Base-by-base conservation (phyloP, 208 protist genomes). In the Vickermania ingenoplastis region DNA sequence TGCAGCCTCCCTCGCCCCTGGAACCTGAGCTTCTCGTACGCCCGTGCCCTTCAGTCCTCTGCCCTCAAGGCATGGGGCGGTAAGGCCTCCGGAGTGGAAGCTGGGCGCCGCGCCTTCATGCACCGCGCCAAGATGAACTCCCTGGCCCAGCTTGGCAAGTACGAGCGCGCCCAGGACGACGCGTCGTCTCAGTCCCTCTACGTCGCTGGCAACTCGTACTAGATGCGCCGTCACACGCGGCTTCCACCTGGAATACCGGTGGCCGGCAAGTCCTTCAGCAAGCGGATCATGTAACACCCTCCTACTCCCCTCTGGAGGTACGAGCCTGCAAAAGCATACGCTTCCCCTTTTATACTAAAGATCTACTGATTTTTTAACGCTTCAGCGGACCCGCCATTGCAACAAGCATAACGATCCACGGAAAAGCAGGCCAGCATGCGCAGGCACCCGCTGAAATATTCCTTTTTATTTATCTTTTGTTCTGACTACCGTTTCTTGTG, bases 1-100 rank as follows among this genome's bases (percentile, higher is more conserved):
- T 28, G 57, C 68, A 3, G 65, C 52, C 52, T 71, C 17, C 71
- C 61, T 17, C 78, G 78, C 29, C 92, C 93, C 54, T 98, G 95
- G 96, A 59, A 65, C 26, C 58, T 99, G 29, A 87, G 79, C 55
- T 99, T 99, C 80, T 96, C 89, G 29, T 99, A 95, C 64, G 96
- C 92, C 48, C 84, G 97, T 56, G 97, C 97, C 24, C 79, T 99
- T 3, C 96, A 99, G 86, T 69, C 71, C 53, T 82, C 85, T 45
- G 73, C 74, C 52, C 73, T 97, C 54, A 97, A 90, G 77, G 77
- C 91, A 23, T 98, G 95, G 97, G 65, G 60, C 26, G 97, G 96
- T 59, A 95, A 98, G 74, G 69, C 81, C 27, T 90, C 71, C 56
- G 55, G 71, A 77, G 48, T 79, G 28, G 61, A 21, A 31, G 58